Evolutionary conservation across 805 yeast genomes (phyloP).

Genomic region (Nakazawaea molendinolei): DNA sequence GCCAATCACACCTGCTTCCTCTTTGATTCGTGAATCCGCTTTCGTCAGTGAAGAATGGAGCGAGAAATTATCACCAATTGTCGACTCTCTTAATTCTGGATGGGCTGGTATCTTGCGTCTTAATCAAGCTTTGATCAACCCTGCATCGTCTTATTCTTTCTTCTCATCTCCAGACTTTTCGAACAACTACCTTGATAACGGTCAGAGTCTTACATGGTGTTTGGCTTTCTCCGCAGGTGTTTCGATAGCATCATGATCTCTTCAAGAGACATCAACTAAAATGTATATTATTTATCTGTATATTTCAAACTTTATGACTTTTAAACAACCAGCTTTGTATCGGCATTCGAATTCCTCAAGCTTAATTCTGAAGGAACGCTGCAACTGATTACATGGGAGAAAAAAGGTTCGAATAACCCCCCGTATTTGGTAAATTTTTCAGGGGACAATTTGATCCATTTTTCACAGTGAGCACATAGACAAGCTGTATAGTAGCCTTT

Average conservation of each 20-base stretch:
- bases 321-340: not conserved
- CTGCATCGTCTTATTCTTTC: slow-evolving; percentile 53
- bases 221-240: slow-evolving; percentile 64
- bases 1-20: slow-evolving; percentile 64
- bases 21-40: slow-evolving; percentile 45
- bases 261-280: too few relatives aligned
- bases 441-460: slow-evolving; percentile 16
- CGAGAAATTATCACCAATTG: slow-evolving; percentile 36
- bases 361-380: too few relatives aligned
- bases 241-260: slow-evolving; percentile 21
- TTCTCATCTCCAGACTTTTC: slow-evolving; percentile 51
- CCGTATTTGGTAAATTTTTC: slow-evolving; percentile 6
- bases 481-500: slow-evolving; percentile 17
- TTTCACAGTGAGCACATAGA: slow-evolving; percentile 18
- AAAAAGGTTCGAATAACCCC: slow-evolving; percentile 17
- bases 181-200: slow-evolving; percentile 61
- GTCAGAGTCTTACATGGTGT: slow-evolving; percentile 86
- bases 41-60: slow-evolving; percentile 65
- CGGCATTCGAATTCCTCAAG: slow-evolving; percentile 1
- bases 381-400: slow-evolving; percentile 17
- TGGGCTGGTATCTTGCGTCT: slow-evolving; percentile 71
- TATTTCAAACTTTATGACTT: not conserved
- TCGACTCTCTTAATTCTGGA: slow-evolving; percentile 49
- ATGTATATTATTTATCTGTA: not conserved
- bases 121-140: slow-evolving; percentile 70